Evolutionary conservation across 495 filamentous ascomycete genomes (phyloP), one percentile per base, ranked within the genome.

Genomic region (Penicillium roqueforti): DNA sequence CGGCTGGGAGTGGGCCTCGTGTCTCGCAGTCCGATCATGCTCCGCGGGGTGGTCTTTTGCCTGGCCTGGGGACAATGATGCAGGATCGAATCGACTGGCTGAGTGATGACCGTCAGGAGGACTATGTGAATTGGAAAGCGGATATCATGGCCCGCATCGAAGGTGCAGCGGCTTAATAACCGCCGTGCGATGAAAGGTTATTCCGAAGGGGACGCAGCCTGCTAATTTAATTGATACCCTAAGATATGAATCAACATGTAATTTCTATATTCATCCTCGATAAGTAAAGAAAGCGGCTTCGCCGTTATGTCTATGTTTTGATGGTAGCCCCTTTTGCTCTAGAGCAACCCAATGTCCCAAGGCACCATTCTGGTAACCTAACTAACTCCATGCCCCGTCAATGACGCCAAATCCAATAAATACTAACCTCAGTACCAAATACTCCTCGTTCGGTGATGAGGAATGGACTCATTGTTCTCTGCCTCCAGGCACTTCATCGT

Each of bases 361-460:
- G n/a, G 31, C 16, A 40, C 11, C 22, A 39, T 37, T 36, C 11
- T 13, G 31, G n/a, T 25, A 34, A 41, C 8, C 41, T 28, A 7
- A 29, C 41, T 28, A 7, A 29, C 8, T 36, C 26, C 31, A 29
- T 36, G 51, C 38, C 32, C 50, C 50, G 20, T 47, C 46, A 38
- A 34, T 18, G 42, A 55, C 48, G 46, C 55, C 43, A 55, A 55
- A 37, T 9, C 4, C 11, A 39, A 48, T 47, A 29, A 42, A 8
- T 23, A 26, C 52, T 28, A 25, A 38, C 44, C 25, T 76, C 63
- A 97, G 73, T 97, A 97, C 92, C 92, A 97, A 57, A 97, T 96
- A 60, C 91, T 93, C 61, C 92, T 81, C 23, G 91, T 96, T 56
- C 92, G 79, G 70, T 97, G 92, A 70, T 96, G 92, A n/a, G 89